Evolutionary conservation across 2,329 filamentous ascomycete genomes (phyloP), one percentile per base, ranked within the genome.

Genomic region (Onygenales sp.): DNA sequence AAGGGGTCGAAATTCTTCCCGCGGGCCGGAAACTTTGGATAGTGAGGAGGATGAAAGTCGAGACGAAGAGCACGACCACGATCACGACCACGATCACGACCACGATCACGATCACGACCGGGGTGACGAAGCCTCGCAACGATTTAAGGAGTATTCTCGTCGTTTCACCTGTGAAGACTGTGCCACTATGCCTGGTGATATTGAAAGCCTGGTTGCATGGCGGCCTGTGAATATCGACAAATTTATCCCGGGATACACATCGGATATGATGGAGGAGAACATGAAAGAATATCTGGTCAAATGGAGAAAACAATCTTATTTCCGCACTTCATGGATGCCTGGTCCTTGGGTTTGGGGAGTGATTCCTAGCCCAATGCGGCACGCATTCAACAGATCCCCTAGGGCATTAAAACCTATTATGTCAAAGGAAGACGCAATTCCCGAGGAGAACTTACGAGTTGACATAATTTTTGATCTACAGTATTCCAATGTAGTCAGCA

Each of bases 211-310:
- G 5, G 84, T 97, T 51, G 90, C 92, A 11, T 98, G 93, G 93
- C 83, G 92, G 55, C 89, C 89, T 0, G 67, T 75, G 0, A 74
- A 86, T 60, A 72, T 79, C 27, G 75, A 81, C 10, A 71, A 69
- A 1, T 84, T 85, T 60, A 68, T 71, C 11, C 64, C 75, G 3
- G 80, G 78, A 2, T 73, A 77, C 51, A 72, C 74, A 1, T 76
- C 77, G 47, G 72, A 81, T 32, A 72, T 80, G 51, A 72, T 88
- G n/a, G 69, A 72, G 9, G 86, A 93, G 63, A 86, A 89, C 52
- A 77, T 87, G n/a, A 91, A 91, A 59, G 89, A 96, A 60, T 98
- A 97, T 63, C 79, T 98, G 2, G 73, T 98, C 61, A 95, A 93
- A 66, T 97, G 91, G 89, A 83, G 86, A 44, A 76, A 77, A 0